These are phyloP conservation scores for Aspergillus bombycis DNA, from an alignment of 2,329 filamentous ascomycete species.

Conservation along the genomic window DNA sequence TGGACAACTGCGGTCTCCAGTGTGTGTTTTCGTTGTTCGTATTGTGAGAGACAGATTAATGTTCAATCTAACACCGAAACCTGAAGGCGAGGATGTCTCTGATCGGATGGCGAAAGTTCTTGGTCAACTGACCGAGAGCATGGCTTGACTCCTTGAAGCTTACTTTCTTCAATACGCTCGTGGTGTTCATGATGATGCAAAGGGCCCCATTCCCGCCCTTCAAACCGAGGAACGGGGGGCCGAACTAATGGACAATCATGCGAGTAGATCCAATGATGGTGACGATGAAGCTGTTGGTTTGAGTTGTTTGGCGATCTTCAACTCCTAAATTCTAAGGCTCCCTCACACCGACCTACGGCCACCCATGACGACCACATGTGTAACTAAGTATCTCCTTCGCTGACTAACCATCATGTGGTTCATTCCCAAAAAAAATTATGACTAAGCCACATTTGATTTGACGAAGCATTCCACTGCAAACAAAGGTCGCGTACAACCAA, in stretches of 20 bases:
- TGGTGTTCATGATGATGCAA: constrained; percentile 27
- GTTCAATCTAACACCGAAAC: background rate
- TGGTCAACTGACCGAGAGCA: background rate
- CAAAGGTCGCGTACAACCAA: constrained; percentile 2
- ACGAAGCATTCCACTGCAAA: constrained; percentile 10
- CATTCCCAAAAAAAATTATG: constrained; percentile 9
- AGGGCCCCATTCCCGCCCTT: constrained; percentile 10
- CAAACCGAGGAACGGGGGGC: constrained; percentile 19
- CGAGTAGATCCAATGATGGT: background rate
- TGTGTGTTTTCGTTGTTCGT: background rate
- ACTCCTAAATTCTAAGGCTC: background rate
- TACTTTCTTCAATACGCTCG: constrained; percentile 2
- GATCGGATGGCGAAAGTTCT: background rate
- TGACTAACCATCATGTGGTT: background rate
- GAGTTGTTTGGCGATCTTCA: constrained; percentile 2
- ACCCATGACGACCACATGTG: background rate
- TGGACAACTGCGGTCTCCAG: background rate
- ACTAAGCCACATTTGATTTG: background rate
- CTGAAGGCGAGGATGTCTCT: background rate
- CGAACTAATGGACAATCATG: constrained; percentile 7
- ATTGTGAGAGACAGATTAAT: constrained; percentile 18
- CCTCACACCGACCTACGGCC: background rate
- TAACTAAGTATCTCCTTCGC: background rate
- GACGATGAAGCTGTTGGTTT: background rate
- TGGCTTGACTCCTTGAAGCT: background rate